Base-by-base conservation (phyloP, 202 grass and related monocot genomes). In the Miscanthus sacchariflorus region DNA sequence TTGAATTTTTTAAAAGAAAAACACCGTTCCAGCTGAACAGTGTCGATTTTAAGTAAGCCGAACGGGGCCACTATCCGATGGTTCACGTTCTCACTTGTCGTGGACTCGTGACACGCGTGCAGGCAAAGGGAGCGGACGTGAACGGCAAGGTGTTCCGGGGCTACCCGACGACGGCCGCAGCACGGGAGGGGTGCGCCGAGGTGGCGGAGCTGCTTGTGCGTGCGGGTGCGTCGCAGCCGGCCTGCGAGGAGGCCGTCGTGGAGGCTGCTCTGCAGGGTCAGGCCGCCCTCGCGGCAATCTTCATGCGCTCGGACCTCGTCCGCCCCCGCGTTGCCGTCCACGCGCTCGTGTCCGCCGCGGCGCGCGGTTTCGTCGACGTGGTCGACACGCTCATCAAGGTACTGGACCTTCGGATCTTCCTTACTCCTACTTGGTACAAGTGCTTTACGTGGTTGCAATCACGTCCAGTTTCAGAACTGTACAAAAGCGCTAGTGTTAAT, bases 161-260 rank as follows among this genome's bases (percentile, higher is more conserved):
- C 0, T 95, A 97, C 70, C 89, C 97, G 43, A 27, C 92, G 65
- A 99, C 94, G 43, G 97, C 94, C 0, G 94, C 97, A 11, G 94
- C 91, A 49, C 69, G 97, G 61, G 97, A 99, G 73, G 97, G 94
- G 21, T 86, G 81, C 30, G 85, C 86, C 6, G 91, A 95, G 84
- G 94, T 95, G 79, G 97, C 91, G 24, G 93, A 86, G 88, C 71
- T 93, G 85, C 88, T 97, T 84, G 81, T 97, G 74, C 91, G 89
- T 73, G 91, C 94, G 0, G 97, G 97, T 13, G 88, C 97, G 30
- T 96, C 94, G 56, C 97, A 99, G 86, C 94, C 88, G 9, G 94
- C 97, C 1, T 99, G 97, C 78, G 97, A 99, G 88, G 94, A 99
- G 84, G 97, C 97, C 80, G 80, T 99, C 79, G 91, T 99, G 38